phyloP scores from a whole-genome alignment of 495 filamentous ascomycete genomes.

The Chaetomium tenue region DNA sequence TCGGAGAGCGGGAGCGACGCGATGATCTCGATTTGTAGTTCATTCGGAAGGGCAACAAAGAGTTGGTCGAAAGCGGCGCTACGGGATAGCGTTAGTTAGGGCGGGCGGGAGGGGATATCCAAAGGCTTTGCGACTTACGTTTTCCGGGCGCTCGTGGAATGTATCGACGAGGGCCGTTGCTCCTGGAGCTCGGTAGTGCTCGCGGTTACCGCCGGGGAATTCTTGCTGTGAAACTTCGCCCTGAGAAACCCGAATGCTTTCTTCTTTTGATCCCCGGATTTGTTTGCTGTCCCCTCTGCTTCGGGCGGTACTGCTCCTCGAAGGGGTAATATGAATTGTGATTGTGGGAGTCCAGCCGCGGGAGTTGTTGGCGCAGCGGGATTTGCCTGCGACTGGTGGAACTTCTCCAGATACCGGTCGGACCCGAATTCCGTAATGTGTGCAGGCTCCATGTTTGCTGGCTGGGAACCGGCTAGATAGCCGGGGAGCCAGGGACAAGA shows the following conservation, averaged over 20 bases:
- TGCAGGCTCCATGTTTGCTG: slow-evolving; percentile 49
- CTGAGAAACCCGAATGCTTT: slow-evolving; percentile 32
- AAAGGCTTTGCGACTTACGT: slow-evolving; percentile 22
- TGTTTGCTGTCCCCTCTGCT: slow-evolving; percentile 26
- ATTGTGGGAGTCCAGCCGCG: slow-evolving; percentile 20
- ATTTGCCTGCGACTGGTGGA: slow-evolving; percentile 40
- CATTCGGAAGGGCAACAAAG: slow-evolving; percentile 52
- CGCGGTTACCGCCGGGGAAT: slow-evolving; percentile 7
- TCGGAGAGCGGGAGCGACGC: slow-evolving; percentile 54
- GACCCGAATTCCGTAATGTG: slow-evolving; percentile 60
- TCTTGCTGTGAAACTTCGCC: slow-evolving; percentile 33
- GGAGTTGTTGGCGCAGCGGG: slow-evolving; percentile 27
- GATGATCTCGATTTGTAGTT: slow-evolving; percentile 57
- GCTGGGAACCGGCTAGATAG: slow-evolving; percentile 22
- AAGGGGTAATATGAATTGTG: slow-evolving; percentile 46
- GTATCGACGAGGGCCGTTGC: slow-evolving; percentile 26
- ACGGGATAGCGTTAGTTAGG: slow-evolving; percentile 17
- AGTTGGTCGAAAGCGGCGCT: slow-evolving; percentile 49
- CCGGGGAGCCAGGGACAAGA: slow-evolving; percentile 28
- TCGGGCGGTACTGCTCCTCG: slow-evolving; percentile 35
- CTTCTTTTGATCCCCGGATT: slow-evolving; percentile 39
- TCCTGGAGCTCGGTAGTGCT: slow-evolving; percentile 21
- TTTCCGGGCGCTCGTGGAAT: slow-evolving; percentile 20
- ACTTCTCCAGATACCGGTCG: slow-evolving; percentile 53
- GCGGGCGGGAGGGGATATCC: background rate